Evolutionary conservation across 495 filamentous ascomycete genomes (phyloP).

Genomic region (Lasiosphaeria miniovina): DNA sequence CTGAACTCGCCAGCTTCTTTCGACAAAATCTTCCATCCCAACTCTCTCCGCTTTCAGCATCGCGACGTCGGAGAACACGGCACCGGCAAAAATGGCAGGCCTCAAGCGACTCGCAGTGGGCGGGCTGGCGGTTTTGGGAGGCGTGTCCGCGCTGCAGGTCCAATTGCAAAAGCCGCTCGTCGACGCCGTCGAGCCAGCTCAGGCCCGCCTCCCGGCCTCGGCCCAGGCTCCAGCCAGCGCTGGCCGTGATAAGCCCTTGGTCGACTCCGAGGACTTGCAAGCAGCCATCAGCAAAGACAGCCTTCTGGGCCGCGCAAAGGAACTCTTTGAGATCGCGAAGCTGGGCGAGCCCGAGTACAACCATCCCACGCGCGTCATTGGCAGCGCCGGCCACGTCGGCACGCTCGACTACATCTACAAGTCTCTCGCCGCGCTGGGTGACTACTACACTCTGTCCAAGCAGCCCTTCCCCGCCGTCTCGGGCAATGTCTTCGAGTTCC

Average conservation of each 20-base stretch:
- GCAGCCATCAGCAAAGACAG: conserved; percentile 49
- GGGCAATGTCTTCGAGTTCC: conserved; percentile 56
- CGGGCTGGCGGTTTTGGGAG: no score
- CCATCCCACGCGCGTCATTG: conserved; percentile 64
- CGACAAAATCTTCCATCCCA: no score
- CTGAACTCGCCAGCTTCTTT: no score
- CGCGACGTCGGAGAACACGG: no score
- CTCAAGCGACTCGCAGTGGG: no score
- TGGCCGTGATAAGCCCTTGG: conserved; percentile 29
- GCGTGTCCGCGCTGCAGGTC: no score
- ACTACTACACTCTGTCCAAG: conserved; percentile 57
- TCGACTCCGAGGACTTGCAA: conserved; percentile 54
- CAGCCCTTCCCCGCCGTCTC: conserved; percentile 59
- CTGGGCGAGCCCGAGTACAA: conserved; percentile 51
- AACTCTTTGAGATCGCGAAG: conserved; percentile 56
- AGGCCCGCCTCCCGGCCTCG: no score
- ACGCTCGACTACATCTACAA: conserved; percentile 61
- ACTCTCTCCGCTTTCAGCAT: no score
- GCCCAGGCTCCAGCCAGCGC: conserved; percentile 1
- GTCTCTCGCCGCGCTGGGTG: conserved; percentile 44
- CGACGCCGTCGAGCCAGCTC: no score
- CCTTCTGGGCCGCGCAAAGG: conserved; percentile 52
- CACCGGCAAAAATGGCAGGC: no score
- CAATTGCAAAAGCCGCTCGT: no score
- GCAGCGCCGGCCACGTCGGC: conserved; percentile 54